Base-by-base conservation (phyloP, 192 early-diverging fungal species). In the Backusella circina region DNA sequence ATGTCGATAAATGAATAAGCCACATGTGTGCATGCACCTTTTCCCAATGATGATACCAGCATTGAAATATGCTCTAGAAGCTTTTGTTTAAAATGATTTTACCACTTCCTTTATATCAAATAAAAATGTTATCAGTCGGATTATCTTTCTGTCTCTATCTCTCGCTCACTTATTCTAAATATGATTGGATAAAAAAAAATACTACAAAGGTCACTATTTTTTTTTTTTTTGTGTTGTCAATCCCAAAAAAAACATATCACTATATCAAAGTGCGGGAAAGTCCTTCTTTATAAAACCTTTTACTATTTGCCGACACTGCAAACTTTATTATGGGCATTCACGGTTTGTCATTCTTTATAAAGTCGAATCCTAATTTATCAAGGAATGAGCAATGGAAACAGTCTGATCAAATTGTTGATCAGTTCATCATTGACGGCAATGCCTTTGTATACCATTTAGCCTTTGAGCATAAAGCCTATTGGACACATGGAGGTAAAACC, bases 371-470 rank as follows among this genome's bases (percentile, higher is more conserved):
- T 15, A 66, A 28, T 4, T 64, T 80, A 67, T 72, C 18, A 65
- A 76, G 0, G 23, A 47, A 47, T 31, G 33, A 21, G 10, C 9
- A 41, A 23, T 73, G 75, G 74, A 66, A 35, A n/a, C 50, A 35
- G 65, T 10, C 28, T 21, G n/a, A 35, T 23, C 5, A 26, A 73
- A 18, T 28, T 28, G 47, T 32, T 2, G 47, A 50, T 23, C 77
- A 74, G 15, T 83, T 88, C 75, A 80, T 88, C 10, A 54, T 88
- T 7, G 86, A 88, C 66, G 86, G 86, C 51, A 85, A 85, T 37
- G 86, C 86, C 2, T 88, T 81, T 75, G 81, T 86, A 16, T 83
- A 88, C 47, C 81, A 85, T 71, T 74, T 83, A 2, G 86, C 86
- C 21, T 73, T 35, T 61, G 28, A 51, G 47, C 75, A 82, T 15